Conservation (phyloP, 345 rosid genomes). For the Pistacia atlantica region DNA sequence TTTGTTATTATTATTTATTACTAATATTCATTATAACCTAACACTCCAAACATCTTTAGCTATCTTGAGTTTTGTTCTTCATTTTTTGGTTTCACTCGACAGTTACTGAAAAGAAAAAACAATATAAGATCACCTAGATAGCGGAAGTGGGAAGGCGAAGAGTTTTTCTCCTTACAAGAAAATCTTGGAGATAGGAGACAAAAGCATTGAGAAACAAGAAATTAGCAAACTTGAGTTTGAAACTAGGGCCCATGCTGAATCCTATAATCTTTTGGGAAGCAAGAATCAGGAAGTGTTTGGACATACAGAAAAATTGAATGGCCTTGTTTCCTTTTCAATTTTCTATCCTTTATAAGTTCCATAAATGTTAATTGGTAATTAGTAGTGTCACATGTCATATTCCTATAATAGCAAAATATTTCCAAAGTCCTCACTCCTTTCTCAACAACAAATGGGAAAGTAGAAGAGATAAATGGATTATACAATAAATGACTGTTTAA, state of each 20-base stretch:
- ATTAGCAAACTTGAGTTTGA: too few relatives aligned
- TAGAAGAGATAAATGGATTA: neutral
- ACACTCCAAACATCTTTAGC: too few relatives aligned
- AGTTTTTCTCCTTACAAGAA: too few relatives aligned
- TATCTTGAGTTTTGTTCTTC: too few relatives aligned
- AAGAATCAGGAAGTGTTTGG: too few relatives aligned
- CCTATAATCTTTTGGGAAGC: neutral
- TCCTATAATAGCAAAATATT: neutral
- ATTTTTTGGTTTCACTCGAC: too few relatives aligned
- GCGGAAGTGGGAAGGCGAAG: too few relatives aligned
- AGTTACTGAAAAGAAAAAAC: too few relatives aligned
- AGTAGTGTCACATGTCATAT: neutral
- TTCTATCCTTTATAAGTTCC: neutral
- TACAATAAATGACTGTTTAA: conserved; percentile 4
- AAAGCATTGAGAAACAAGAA: neutral
- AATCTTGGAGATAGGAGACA: neutral
- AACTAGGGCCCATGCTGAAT: neutral
- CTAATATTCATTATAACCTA: too few relatives aligned
- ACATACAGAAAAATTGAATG: neutral
- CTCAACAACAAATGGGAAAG: neutral
- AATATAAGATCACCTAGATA: too few relatives aligned
- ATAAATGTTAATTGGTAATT: neutral
- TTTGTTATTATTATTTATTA: too few relatives aligned
- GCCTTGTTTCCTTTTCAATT: too few relatives aligned
- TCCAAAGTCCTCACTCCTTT: neutral